A percentile compares a stretch with the other conserved stretches of the same genome.
Conservation (phyloP, 805 yeast species). For the Spencermartinsiella europaea region DNA sequence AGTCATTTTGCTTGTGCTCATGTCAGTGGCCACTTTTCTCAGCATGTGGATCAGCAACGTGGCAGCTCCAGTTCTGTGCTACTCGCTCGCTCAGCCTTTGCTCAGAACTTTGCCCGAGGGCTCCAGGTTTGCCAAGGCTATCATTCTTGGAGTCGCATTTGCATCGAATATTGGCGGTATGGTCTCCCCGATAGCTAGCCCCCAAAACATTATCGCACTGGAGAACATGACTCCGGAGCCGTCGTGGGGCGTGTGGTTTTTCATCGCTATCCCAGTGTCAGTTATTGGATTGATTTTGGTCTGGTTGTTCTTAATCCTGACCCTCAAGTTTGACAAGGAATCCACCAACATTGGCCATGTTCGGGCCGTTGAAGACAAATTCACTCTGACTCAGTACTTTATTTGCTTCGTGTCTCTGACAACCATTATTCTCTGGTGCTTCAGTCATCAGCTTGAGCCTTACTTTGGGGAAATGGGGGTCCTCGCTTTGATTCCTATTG, state of each 20-base stretch:
- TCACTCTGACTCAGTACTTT: conserved; percentile 69
- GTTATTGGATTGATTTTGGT: conserved; percentile 55
- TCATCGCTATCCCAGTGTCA: conserved; percentile 77
- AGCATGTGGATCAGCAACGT: conserved; percentile 97
- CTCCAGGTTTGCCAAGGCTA: conserved; percentile 72
- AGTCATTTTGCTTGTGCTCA: conserved; percentile 66
- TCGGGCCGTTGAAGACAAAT: conserved; percentile 52
- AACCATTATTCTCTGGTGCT: conserved; percentile 87
- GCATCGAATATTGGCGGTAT: conserved; percentile 95
- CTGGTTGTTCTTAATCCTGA: conserved; percentile 66
- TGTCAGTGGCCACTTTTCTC: conserved; percentile 80
- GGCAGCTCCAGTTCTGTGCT: conserved; percentile 94
- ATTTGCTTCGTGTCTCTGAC: conserved; percentile 59
- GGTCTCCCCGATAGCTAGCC: conserved; percentile 96
- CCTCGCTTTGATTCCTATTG: conserved; percentile 81
- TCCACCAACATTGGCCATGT: conserved; percentile 51
- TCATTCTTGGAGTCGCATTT: conserved; percentile 85
- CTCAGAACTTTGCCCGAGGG: conserved; percentile 76
- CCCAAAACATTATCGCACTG: conserved; percentile 89
- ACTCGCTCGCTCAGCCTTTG: conserved; percentile 85
- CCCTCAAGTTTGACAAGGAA: conserved; percentile 44
- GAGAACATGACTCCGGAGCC: conserved; percentile 80
- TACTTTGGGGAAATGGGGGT: conserved; percentile 96
- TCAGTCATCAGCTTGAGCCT: conserved; percentile 66
- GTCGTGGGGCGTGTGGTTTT: conserved; percentile 93